phyloP scores from a whole-genome alignment of 2,329 filamentous ascomycete species.

The Ceratocystis papillata region DNA sequence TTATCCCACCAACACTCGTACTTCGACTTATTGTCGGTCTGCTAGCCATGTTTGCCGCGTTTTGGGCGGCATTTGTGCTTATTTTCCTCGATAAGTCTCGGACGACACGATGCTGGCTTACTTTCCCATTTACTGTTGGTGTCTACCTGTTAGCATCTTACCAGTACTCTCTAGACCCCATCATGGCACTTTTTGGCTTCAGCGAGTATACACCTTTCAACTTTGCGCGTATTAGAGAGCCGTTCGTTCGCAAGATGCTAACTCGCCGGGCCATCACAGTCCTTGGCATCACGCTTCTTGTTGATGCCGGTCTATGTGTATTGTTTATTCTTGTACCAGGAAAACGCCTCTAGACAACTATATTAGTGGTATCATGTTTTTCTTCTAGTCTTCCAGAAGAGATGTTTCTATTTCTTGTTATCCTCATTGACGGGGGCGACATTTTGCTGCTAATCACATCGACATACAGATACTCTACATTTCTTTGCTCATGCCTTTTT shows the following conservation, averaged over 20 bases:
- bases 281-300: conserved; percentile 59
- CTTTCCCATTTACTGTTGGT: conserved; percentile 83
- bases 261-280: conserved; percentile 75
- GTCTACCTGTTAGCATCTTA: conserved; percentile 84
- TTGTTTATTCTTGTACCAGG: conserved; percentile 94
- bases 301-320: conserved; percentile 72
- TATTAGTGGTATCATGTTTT: neutral
- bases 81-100: conserved; percentile 78
- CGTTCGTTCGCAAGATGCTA: conserved; percentile 78
- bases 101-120: conserved; percentile 69
- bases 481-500: neutral
- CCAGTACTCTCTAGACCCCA: conserved; percentile 88
- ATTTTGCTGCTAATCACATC: neutral
- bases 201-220: conserved; percentile 96
- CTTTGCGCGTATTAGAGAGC: conserved; percentile 78
- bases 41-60: conserved; percentile 75
- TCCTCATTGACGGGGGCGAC: neutral
- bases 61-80: conserved; percentile 88
- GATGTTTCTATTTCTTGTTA: neutral
- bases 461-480: neutral
- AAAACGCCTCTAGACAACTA: conserved; percentile 53
- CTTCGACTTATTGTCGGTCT: conserved; percentile 76
- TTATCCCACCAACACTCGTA: conserved; percentile 83
- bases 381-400: neutral
- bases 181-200: conserved; percentile 76